A percentile compares a stretch with the other conserved stretches of the same genome.
These are phyloP conservation scores for Leishmania tropica DNA, from an alignment of 208 protist species.

Conservation along the genomic window DNA sequence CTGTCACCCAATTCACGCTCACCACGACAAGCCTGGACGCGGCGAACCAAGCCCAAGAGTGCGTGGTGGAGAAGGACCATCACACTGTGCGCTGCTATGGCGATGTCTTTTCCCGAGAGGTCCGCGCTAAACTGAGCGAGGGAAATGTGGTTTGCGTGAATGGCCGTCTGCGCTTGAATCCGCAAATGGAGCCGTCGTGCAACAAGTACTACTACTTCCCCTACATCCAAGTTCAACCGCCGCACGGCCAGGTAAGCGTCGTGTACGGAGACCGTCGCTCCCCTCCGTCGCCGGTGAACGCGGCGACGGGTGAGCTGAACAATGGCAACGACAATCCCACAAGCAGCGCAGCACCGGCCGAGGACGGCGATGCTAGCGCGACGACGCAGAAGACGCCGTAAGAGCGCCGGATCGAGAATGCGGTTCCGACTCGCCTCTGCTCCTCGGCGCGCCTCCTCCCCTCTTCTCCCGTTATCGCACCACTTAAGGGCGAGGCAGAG, in stretches of 20 bases:
- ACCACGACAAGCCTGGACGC: constrained; percentile 90
- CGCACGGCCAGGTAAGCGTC: constrained; percentile 86
- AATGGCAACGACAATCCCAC: constrained; percentile 8
- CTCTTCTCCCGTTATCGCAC: neutral
- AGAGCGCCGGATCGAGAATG: neutral
- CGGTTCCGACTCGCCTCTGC: too few relatives aligned
- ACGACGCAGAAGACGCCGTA: neutral
- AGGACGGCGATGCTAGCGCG: neutral
- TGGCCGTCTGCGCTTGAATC: constrained; percentile 86
- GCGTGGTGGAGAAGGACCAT: constrained; percentile 91
- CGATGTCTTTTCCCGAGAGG: constrained; percentile 84
- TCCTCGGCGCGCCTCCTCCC: neutral
- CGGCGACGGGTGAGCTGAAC: constrained; percentile 34
- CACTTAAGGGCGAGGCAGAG: neutral
- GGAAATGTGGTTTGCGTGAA: constrained; percentile 89
- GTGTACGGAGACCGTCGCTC: constrained; percentile 77
- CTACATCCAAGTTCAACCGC: constrained; percentile 89
- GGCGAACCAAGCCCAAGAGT: constrained; percentile 68
- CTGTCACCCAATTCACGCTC: constrained; percentile 91
- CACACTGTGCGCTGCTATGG: constrained; percentile 92
- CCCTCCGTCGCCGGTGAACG: constrained; percentile 44
- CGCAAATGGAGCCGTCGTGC: constrained; percentile 85
- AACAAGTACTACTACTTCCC: constrained; percentile 94
- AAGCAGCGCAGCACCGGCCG: neutral
- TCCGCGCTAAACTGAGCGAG: constrained; percentile 75